Conservation (phyloP, 768 basidiomycete species). For the Boletus insuetus region DNA sequence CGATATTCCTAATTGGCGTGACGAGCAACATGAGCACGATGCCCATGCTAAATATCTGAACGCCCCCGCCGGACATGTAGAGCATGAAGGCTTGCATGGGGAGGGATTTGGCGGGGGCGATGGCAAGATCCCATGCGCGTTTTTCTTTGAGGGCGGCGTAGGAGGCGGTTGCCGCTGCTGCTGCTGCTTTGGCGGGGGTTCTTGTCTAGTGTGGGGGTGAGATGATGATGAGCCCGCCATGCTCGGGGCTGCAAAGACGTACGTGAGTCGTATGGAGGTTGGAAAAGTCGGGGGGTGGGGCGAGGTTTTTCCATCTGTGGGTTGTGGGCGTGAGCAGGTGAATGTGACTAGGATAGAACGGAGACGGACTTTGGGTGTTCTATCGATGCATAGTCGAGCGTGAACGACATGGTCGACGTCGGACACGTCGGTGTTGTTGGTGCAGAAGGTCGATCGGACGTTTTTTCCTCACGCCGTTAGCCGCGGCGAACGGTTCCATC, state of each 20-base stretch:
- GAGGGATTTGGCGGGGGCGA: slow-evolving; percentile 81
- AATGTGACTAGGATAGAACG: background rate
- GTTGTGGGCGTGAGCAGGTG: background rate
- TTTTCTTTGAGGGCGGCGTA: slow-evolving; percentile 70
- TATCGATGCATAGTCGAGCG: slow-evolving; percentile 32
- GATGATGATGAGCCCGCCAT: background rate
- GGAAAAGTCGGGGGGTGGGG: slow-evolving; percentile 68
- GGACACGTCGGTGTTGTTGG: background rate
- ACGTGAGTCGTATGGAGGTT: slow-evolving; percentile 37
- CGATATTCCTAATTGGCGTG: slow-evolving; percentile 80
- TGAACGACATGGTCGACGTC: slow-evolving; percentile 21
- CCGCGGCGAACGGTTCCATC: too few relatives aligned
- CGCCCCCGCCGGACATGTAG: slow-evolving; percentile 95
- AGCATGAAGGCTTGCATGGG: slow-evolving; percentile 99
- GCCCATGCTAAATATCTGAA: slow-evolving; percentile 96
- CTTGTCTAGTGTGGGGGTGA: slow-evolving; percentile 37
- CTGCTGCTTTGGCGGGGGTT: slow-evolving; percentile 34
- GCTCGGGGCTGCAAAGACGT: background rate
- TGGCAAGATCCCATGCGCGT: slow-evolving; percentile 84
- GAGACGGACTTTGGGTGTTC: slow-evolving; percentile 27
- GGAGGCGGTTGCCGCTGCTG: slow-evolving; percentile 38
- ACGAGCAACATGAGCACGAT: slow-evolving; percentile 92
- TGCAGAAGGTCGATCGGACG: background rate
- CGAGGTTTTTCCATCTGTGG: slow-evolving; percentile 58
- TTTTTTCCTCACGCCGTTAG: too few relatives aligned